Conservation (phyloP, 805 yeast species). For the Wickerhamomyces subpelliculosus region DNA sequence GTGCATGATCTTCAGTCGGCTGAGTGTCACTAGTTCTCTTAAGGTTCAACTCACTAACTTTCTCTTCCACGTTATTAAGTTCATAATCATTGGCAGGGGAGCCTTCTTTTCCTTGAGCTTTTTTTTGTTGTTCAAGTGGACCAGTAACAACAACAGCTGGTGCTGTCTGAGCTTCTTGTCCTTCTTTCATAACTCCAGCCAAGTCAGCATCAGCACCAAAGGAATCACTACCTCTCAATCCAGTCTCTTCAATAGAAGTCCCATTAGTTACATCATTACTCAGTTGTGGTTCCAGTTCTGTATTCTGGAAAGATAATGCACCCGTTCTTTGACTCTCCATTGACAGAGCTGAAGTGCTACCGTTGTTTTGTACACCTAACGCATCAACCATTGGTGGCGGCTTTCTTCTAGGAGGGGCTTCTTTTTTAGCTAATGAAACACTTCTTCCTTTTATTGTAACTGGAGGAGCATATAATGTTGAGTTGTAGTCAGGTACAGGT, state of each 20-base stretch:
- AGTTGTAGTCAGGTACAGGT: conserved; percentile 22
- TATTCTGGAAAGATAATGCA: background rate
- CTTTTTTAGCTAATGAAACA: conserved; percentile 15
- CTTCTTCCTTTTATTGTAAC: conserved; percentile 20
- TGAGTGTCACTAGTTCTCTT: too few species aligned
- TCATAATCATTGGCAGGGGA: too few species aligned
- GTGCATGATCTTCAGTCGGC: too few species aligned
- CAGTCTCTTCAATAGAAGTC: too few species aligned
- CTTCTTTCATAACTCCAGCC: too few species aligned
- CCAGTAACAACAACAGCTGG: too few species aligned
- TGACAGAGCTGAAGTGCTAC: background rate
- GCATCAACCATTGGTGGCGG: conserved; percentile 9
- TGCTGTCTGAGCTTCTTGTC: too few species aligned
- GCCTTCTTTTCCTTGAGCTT: too few species aligned
- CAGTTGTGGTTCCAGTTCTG: background rate
- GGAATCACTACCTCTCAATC: too few species aligned
- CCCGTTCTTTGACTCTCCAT: too few species aligned
- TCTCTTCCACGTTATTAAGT: background rate
- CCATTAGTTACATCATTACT: background rate
- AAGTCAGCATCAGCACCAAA: too few species aligned
- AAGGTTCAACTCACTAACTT: background rate
- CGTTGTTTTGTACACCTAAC: background rate
- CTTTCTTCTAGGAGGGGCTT: conserved; percentile 15
- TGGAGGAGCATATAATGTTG: conserved; percentile 17
- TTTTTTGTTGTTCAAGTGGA: too few species aligned